phyloP scores from a whole-genome alignment of 345 rosid genomes.

The Brassica incana region DNA sequence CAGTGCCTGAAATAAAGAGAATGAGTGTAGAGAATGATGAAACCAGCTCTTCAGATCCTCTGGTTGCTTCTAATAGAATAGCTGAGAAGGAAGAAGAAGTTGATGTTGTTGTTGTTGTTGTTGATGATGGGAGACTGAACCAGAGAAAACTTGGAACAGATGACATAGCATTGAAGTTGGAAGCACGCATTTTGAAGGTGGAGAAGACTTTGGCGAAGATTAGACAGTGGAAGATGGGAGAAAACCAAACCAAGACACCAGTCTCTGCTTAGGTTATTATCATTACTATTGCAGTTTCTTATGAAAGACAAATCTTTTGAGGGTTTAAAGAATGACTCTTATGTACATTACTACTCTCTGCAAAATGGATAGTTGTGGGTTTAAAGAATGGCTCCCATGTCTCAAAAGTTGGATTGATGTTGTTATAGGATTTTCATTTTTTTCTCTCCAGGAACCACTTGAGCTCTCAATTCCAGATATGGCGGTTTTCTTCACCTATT shows the following conservation, averaged over 20 bases:
- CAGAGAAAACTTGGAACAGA: constrained; percentile 11
- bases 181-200: constrained; percentile 4
- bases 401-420: no score
- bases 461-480: no score
- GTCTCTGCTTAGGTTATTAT: not conserved
- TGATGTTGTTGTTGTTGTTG: not conserved
- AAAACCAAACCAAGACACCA: not conserved
- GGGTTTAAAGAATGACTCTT: not conserved
- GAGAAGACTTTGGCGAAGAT: constrained; percentile 16
- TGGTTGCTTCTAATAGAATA: not conserved
- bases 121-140: not conserved
- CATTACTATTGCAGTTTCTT: not conserved
- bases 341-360: not conserved
- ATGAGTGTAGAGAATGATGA: constrained; percentile 2
- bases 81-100: not conserved
- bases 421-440: no score
- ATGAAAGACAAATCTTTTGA: not conserved
- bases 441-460: no score
- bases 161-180: constrained; percentile 7
- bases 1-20: not conserved
- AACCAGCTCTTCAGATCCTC: not conserved
- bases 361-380: not conserved
- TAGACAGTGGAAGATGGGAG: not conserved
- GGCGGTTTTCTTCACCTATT: no score
- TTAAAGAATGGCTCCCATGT: no score